Evolutionary conservation across 1,139 yeast species (phyloP).

Genomic region (Debaryomyces udenii): DNA sequence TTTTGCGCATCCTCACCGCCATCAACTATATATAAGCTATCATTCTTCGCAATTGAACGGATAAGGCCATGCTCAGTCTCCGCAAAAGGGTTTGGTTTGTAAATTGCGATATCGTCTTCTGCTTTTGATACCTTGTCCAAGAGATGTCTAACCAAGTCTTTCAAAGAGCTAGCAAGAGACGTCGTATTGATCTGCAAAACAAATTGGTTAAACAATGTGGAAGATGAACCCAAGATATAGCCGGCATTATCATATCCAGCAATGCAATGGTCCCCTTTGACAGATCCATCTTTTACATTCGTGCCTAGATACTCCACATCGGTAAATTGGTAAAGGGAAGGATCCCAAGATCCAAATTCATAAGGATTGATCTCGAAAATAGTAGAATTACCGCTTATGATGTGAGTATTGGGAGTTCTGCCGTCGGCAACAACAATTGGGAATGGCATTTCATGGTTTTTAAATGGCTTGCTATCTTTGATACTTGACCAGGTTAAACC

Average conservation of each 20-base stretch:
- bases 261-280: constrained; percentile 50
- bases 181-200: constrained; percentile 65
- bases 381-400: constrained; percentile 68
- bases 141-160: constrained; percentile 47
- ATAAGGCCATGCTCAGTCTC: constrained; percentile 45
- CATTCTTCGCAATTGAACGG: constrained; percentile 30
- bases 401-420: constrained; percentile 65
- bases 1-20: constrained; percentile 51
- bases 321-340: constrained; percentile 66
- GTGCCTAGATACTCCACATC: constrained; percentile 77
- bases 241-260: constrained; percentile 86
- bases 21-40: constrained; percentile 44
- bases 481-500: constrained; percentile 69
- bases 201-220: constrained; percentile 79
- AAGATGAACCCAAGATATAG: constrained; percentile 78
- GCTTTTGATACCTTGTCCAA: constrained; percentile 50
- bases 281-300: constrained; percentile 58
- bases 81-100: constrained; percentile 57
- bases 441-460: constrained; percentile 71
- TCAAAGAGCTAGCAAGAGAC: constrained; percentile 49
- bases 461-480: constrained; percentile 54
- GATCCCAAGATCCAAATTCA: constrained; percentile 92
- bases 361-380: constrained; percentile 79
- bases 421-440: constrained; percentile 82
- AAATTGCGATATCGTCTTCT: constrained; percentile 46